Base-by-base conservation (phyloP, 2,329 filamentous ascomycete genomes). In the Bipolaris zeicola region DNA sequence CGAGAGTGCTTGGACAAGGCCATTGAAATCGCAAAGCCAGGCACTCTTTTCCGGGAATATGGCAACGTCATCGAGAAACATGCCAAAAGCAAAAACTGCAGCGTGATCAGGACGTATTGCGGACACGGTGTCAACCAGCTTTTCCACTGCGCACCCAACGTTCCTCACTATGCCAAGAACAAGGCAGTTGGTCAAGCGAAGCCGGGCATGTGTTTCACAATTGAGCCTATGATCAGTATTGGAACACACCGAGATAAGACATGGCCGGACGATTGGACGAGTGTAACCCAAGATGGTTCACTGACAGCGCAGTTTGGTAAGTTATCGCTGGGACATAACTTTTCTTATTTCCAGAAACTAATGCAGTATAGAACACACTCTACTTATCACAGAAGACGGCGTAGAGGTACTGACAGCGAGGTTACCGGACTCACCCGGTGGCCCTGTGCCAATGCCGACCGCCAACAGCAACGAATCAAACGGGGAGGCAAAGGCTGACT, bases 221-320 rank as follows among this genome's bases (percentile, higher is more conserved):
- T 99, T 60, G 95, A 99, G 80, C 95, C 95, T 14, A 99, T 99
- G 95, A 93, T 99, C 74, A 92, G 92, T 38, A 77, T 97, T 52
- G 95, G 95, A 56, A 93, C 91, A 59, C 91, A 96, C 77, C 87
- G 87, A 61, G 95, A 99, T 73, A 89, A 95, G 75, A 98, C 92
- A 0, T 99, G 95, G 95, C 95, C 95, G 0, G 95, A 99, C 75
- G 92, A 98, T 80, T 99, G 95, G 95, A 99, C 95, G 1, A 96
- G 92, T 77, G 91, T 91, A 5, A 99, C 95, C 0, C 85, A 88
- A 54, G 95, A 99, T 74, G 95, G 95, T 48, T 90, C 89, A 77
- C 83, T 86, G 73, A 96, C 93, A 14, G 95, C 95, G 8, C 95
- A 99, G 74, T 99, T 99, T 72, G 90, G 89, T 92, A 80, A 76